Conservation (phyloP, 202 grass and related monocot species). For the Setaria italica region DNA sequence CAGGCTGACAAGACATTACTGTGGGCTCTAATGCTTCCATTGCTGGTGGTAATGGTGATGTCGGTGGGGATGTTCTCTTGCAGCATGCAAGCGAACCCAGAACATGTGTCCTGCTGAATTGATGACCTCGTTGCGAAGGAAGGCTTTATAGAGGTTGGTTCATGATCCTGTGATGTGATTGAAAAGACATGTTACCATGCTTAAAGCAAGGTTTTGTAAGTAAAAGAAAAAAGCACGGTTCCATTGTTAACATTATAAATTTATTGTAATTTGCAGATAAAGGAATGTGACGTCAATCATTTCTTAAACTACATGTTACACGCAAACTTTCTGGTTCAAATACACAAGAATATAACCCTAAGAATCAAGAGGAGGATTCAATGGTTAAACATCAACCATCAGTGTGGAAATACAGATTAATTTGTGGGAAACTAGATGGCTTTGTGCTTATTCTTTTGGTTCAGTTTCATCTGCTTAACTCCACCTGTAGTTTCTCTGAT, state of each 20-base stretch:
- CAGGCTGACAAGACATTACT: slow-evolving; percentile 50
- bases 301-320: neutral
- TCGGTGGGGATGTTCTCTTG: slow-evolving; percentile 55
- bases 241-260: too few species aligned
- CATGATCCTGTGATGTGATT: slow-evolving; percentile 45
- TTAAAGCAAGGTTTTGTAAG: too few species aligned
- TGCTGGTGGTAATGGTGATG: slow-evolving; percentile 56
- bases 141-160: slow-evolving; percentile 58
- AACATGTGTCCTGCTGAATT: slow-evolving; percentile 1
- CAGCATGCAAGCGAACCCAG: slow-evolving; percentile 45
- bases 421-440: neutral
- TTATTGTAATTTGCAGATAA: too few species aligned
- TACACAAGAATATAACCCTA: too few species aligned
- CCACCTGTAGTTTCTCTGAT: too few species aligned
- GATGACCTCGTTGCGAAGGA: slow-evolving; percentile 27
- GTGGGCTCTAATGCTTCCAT: slow-evolving; percentile 58
- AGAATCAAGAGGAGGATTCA: too few species aligned
- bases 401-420: too few species aligned
- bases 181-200: neutral
- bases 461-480: neutral
- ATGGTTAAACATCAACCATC: too few species aligned
- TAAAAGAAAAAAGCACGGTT: too few species aligned
- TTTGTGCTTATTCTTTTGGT: neutral
- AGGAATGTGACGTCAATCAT: too few species aligned
- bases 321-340: too few species aligned